These are phyloP conservation scores for Lolium multiflorum DNA, from an alignment of 176 grass and related monocot species.

Conservation along the genomic window DNA sequence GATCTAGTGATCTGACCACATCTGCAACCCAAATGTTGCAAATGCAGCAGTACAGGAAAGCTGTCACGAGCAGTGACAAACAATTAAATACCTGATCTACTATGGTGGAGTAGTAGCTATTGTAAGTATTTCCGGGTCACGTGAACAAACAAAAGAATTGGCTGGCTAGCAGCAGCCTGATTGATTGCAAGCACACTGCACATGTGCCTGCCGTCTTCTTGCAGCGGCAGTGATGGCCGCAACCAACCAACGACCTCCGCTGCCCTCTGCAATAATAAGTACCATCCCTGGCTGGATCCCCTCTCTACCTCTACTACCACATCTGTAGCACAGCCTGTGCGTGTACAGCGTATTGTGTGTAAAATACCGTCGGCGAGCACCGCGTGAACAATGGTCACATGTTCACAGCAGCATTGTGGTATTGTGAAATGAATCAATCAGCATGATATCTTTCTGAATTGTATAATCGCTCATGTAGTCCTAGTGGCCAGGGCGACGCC, in stretches of 20 bases:
- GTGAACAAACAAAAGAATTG: neutral
- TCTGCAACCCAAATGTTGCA: too few relatives aligned
- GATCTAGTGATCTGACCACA: too few relatives aligned
- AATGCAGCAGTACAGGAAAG: neutral
- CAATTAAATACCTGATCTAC: neutral
- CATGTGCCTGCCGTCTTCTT: constrained; percentile 26
- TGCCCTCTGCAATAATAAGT: constrained; percentile 32
- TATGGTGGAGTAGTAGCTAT: neutral
- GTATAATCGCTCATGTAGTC: constrained; percentile 28
- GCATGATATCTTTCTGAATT: neutral
- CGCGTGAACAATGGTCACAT: neutral
- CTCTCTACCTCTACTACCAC: neutral
- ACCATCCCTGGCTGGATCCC: neutral
- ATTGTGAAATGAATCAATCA: constrained; percentile 8
- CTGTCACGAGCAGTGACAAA: constrained; percentile 17
- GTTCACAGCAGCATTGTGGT: neutral
- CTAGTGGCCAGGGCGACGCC: constrained; percentile 60
- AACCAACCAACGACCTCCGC: constrained; percentile 3
- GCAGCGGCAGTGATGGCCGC: constrained; percentile 45
- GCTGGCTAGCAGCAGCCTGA: neutral
- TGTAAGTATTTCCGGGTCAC: neutral
- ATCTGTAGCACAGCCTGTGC: neutral
- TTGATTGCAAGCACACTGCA: neutral
- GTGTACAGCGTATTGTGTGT: constrained; percentile 19
- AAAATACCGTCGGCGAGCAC: constrained; percentile 28